Evolutionary conservation across 805 yeast species (phyloP).

Genomic region (Candida piceae): DNA sequence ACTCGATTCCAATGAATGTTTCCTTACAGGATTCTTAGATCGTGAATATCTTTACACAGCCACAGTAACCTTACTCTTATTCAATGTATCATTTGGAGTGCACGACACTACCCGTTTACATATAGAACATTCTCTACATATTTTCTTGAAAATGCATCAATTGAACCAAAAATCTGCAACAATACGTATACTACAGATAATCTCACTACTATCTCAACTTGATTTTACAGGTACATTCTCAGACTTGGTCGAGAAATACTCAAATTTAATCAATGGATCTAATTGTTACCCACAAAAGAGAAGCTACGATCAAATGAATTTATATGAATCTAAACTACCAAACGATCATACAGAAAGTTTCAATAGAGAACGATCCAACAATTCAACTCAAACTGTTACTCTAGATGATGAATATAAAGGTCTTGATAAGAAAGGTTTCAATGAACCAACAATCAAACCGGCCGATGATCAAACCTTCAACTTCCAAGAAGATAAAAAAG

Average conservation of each 20-base stretch:
- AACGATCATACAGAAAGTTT: too few relatives aligned
- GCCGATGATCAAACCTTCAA: too few relatives aligned
- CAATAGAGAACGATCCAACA: too few relatives aligned
- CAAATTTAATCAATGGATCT: neutral
- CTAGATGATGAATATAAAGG: too few relatives aligned
- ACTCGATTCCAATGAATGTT: constrained; percentile 60
- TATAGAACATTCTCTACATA: constrained; percentile 58
- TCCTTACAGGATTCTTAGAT: constrained; percentile 71
- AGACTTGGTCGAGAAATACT: constrained; percentile 4
- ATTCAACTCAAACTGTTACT: too few relatives aligned
- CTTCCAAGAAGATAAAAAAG: too few relatives aligned
- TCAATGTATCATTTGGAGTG: constrained; percentile 70
- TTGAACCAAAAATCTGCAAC: constrained; percentile 70
- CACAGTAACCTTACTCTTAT: constrained; percentile 58
- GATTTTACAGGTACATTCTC: constrained; percentile 5
- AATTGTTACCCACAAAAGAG: neutral
- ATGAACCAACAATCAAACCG: too few relatives aligned
- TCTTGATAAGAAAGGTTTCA: too few relatives aligned
- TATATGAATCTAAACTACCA: too few relatives aligned
- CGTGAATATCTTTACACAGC: constrained; percentile 71
- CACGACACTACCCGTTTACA: constrained; percentile 65
- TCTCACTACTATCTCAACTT: constrained; percentile 17
- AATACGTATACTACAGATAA: constrained; percentile 55
- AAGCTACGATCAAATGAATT: neutral
- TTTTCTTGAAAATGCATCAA: constrained; percentile 60